Base-by-base conservation (phyloP, 2,329 filamentous ascomycete genomes). In the Diaporthe ilicicola region DNA sequence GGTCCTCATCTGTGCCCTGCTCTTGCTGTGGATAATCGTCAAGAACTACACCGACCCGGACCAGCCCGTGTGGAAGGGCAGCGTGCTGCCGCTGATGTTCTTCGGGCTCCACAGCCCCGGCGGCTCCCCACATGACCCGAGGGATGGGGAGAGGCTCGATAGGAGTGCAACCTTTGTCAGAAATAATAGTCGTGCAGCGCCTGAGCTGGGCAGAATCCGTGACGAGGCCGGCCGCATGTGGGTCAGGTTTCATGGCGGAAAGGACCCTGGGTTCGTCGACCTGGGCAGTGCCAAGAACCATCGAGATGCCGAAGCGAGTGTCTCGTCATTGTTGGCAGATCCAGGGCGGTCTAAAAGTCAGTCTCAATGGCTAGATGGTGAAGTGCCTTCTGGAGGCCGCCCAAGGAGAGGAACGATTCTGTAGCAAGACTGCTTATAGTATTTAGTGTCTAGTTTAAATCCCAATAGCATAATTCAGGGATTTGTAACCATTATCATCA, bases 21-120 rank as follows among this genome's bases (percentile, higher is more conserved):
- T 75, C n/a, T 69, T 75, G 0, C 61, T 50, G 6, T 75, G 72
- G 71, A 71, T 67, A 9, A 53, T 71, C 4, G 39, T 70, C 24
- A 73, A 69, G 51, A 71, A 71, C 50, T 24, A 66, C n/a, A 9
- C 76, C 70, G 67, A 74, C 46, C 22, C 77, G 75, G 75, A 67
- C 46, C 27, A 77, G 51, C 70, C 68, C 19, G 73, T 73, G 48
- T 73, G 69, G 68, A 72, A 72, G 27, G 71, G 67, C 10, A 72
- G 66, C 70, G 64, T 67, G n/a, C 61, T 71, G 44, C 73, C 73
- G 27, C 54, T 74, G 3, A 66, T 74, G 42, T 74, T 71, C 66
- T 73, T 71, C 29, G 73, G 73, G 5, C 68, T 73, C 2, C 67
- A 72, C 10, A 48, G 12, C 3, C 46, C 70, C 0, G 70, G 70